Conservation (phyloP, 257 asterid genomes). For the Eucommia ulmoides region DNA sequence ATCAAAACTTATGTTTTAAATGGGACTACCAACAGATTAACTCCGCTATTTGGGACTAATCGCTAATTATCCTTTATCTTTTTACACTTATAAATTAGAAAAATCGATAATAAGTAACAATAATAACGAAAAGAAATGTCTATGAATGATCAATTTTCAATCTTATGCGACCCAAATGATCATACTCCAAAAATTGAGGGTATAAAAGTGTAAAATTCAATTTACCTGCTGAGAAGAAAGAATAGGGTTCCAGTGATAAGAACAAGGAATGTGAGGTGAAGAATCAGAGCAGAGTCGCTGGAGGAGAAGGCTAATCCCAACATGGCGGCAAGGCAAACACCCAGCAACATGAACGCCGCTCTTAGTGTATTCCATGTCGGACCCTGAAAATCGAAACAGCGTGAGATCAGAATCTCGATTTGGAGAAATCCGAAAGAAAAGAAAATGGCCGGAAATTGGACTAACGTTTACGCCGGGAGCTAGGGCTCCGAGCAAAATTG, state of each 20-base stretch:
- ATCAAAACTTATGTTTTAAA: no score
- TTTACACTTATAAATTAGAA: no score
- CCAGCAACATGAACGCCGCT: slow-evolving; percentile 69
- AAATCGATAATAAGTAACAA: no score
- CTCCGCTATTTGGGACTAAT: no score
- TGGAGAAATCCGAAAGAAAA: background rate
- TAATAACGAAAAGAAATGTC: no score
- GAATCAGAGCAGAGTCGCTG: slow-evolving; percentile 52
- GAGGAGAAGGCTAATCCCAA: slow-evolving; percentile 74
- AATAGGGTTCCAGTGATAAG: slow-evolving; percentile 62
- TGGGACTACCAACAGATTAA: no score
- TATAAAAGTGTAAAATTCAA: no score
- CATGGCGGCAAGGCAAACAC: slow-evolving; percentile 64
- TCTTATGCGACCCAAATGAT: no score
- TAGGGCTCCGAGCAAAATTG: slow-evolving; percentile 70
- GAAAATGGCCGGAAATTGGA: slow-evolving; percentile 4
- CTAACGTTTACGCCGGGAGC: slow-evolving; percentile 87
- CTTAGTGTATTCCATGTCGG: slow-evolving; percentile 85
- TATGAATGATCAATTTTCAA: no score
- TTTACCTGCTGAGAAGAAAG: slow-evolving; percentile 67
- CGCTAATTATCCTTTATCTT: no score
- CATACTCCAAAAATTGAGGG: no score
- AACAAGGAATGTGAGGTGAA: slow-evolving; percentile 70
- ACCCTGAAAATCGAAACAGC: slow-evolving; percentile 27
- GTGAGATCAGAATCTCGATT: slow-evolving; percentile 1